These are phyloP conservation scores for Neofusicoccum sp. DNA, from an alignment of 2,329 filamentous ascomycete genomes.

Conservation along the genomic window DNA sequence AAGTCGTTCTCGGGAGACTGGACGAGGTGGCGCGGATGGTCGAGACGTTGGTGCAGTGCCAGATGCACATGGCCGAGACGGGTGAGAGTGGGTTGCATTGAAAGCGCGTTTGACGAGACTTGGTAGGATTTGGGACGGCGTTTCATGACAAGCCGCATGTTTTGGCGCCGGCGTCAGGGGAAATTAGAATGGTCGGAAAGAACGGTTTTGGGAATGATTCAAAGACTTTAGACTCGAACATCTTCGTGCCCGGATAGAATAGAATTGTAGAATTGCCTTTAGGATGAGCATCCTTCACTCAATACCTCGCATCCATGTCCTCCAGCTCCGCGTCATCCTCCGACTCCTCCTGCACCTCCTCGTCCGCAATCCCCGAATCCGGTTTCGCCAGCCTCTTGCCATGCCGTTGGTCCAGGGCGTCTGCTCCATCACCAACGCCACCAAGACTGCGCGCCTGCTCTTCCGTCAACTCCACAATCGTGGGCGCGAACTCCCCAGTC, in stretches of 20 bases:
- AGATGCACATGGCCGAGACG: constrained; percentile 42
- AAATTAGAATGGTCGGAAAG: too few species aligned
- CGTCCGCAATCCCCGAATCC: constrained; percentile 21
- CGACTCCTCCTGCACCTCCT: constrained; percentile 35
- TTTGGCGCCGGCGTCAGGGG: too few species aligned
- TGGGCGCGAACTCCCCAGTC: constrained; percentile 65
- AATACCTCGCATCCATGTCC: constrained; percentile 44
- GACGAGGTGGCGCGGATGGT: constrained; percentile 81
- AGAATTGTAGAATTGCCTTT: too few species aligned
- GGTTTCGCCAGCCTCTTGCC: constrained; percentile 36
- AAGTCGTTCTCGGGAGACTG: constrained; percentile 74
- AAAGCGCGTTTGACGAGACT: background rate
- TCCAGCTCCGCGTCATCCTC: constrained; percentile 43
- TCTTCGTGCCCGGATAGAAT: too few species aligned
- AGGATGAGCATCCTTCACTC: background rate
- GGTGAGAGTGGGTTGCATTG: constrained; percentile 41
- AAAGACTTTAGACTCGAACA: too few species aligned
- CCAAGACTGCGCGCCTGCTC: constrained; percentile 45
- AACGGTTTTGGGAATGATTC: too few species aligned
- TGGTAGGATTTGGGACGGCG: too few species aligned
- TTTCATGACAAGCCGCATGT: too few species aligned
- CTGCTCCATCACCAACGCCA: constrained; percentile 26
- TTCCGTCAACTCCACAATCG: constrained; percentile 58
- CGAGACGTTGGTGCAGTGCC: constrained; percentile 51
- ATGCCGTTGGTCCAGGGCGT: constrained; percentile 34